Base-by-base conservation (phyloP, 257 asterid species). In the Paraleonurus japonicus region DNA sequence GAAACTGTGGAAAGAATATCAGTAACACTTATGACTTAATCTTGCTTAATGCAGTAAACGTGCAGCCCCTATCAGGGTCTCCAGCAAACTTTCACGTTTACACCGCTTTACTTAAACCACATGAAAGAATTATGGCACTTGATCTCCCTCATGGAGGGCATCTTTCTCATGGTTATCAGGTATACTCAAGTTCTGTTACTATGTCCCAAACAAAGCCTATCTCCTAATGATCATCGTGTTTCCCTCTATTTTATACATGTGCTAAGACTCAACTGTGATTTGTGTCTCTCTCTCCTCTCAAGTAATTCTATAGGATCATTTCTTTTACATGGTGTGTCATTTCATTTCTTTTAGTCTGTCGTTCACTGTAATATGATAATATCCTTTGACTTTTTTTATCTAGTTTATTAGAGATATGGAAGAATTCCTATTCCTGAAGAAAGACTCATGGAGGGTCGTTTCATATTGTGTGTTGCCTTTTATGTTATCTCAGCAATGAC, bases 121-220 rank as follows among this genome's bases (percentile, higher is more conserved):
- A 89, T 67, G 98, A 92, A 10, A 77, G 96, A 81, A 89, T 92
- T 67, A 92, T 87, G 98, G 98, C 96, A 2, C 98, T 89, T 58
- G 96, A 92, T 83, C 97, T 89, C 82, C 97, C 97, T 78, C 98
- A 92, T 53, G 98, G 96, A 73, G 96, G 96, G 12, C 96, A 92
- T 89, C 94, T 92, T 37, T 92, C 98, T 64, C 98, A 92, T 68
- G 96, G 97, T 67, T 89, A 89, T 78, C 97, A 91, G 92, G 97
- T 92, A 35, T 61, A 24, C 26, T n/a, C 72, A 26, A 15, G 51
- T 69, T 66, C 41, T 3, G n/a, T 33, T 45, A 11, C n/a, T 55
- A 32, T 68, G 22, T 66, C 53, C 50, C 54, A 30, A 33, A 64
- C 54, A 32, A 35, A 35, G 0, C 43, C 43, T 35, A 27, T 24